phyloP scores from a whole-genome alignment of 768 basidiomycete species.

The Astraeus odoratus region DNA sequence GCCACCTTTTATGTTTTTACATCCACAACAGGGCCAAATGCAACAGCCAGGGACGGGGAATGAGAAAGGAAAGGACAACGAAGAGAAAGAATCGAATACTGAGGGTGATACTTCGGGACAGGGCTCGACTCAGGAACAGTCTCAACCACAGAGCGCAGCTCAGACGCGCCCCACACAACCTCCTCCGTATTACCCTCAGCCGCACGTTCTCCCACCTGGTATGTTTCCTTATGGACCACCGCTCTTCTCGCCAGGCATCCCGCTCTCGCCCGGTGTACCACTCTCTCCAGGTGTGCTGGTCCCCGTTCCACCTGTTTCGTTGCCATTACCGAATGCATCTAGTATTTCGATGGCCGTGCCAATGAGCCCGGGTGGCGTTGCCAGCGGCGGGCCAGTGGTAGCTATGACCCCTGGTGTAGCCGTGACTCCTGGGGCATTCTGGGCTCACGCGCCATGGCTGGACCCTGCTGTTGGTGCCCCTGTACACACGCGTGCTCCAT shows the following conservation, averaged over 20 bases:
- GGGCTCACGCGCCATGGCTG: slow-evolving; percentile 49
- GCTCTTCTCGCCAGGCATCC: slow-evolving; percentile 26
- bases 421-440: slow-evolving; percentile 72
- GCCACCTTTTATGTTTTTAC: slow-evolving; percentile 87
- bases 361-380: slow-evolving; percentile 12
- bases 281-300: slow-evolving; percentile 9
- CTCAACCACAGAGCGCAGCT: not conserved
- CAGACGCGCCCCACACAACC: slow-evolving; percentile 1
- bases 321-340: slow-evolving; percentile 12
- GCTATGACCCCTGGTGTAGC: slow-evolving; percentile 51
- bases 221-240: slow-evolving; percentile 17
- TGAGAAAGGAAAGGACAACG: slow-evolving; percentile 4
- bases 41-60: slow-evolving; percentile 7
- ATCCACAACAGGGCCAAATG: slow-evolving; percentile 32
- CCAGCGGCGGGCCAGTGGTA: not conserved
- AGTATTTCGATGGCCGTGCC: not conserved
- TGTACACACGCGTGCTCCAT: slow-evolving; percentile 22
- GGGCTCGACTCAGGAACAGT: not conserved
- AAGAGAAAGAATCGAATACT: not conserved
- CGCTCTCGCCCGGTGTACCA: slow-evolving; percentile 25
- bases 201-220: slow-evolving; percentile 12
- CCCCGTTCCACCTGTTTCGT: slow-evolving; percentile 11
- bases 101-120: slow-evolving; percentile 11
- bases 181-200: slow-evolving; percentile 7
- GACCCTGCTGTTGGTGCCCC: slow-evolving; percentile 63